Base-by-base conservation (phyloP, 192 early-diverging fungal genomes). In the Backusella circina region DNA sequence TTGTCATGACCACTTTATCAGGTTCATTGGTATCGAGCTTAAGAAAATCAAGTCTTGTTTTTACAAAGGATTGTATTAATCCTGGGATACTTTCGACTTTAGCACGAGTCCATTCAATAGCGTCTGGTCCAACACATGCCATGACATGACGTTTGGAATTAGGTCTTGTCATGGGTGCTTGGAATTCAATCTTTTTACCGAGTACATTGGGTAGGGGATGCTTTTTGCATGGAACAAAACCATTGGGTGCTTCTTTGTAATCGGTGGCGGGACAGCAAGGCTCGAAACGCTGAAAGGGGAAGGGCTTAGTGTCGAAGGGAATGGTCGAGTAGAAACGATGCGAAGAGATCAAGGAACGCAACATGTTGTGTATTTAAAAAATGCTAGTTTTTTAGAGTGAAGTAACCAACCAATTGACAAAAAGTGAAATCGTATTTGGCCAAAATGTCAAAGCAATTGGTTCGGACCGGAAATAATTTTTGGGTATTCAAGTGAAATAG, bases 151-250 rank as follows among this genome's bases (percentile, higher is more conserved):
- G 75, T 31, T 71, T 26, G 4, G 72, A 38, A 9, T 31, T 18
- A 10, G 65, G 37, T 65, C 28, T 26, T 2, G 44, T 57, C 82
- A 83, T 83, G 37, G 41, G 36, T 13, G 30, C 70, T 28, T 54
- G 70, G 18, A 75, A 41, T 23, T 83, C 82, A 28, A 83, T 71
- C 37, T 79, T 83, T 3, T 39, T 38, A 12, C 82, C 82, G 36
- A 83, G 50, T 12, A 83, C 82, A 18, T 10, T 18, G 12, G 78
- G 78, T 15, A 83, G 32, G 15, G 82, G 75, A 71, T 83, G 82
- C 12, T 31, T 33, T 23, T 69, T 37, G 51, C 82, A 83, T 5
- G 82, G 77, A 12, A 71, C 35, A 23, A 79, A 83, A 15, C 77
- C 77, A 67, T 80, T 79, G 16, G 37, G 33, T 31, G 38, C 28